Evolutionary conservation across 441 rosid species (phyloP).

Genomic region (Geranium incanum): DNA sequence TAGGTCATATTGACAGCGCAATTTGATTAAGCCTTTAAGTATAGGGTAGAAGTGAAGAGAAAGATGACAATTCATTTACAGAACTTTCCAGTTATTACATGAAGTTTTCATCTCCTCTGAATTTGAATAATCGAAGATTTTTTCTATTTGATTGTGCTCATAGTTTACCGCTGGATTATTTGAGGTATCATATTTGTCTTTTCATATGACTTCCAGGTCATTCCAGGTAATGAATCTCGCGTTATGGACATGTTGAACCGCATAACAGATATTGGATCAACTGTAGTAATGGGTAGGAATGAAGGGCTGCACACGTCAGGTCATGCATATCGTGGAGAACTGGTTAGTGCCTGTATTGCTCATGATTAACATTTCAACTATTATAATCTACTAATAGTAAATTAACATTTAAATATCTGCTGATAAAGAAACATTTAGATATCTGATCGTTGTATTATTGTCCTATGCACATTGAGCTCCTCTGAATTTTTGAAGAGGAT

Average conservation of each 20-base stretch:
- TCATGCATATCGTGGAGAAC: constrained; percentile 92
- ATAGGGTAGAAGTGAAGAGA: neutral
- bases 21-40: neutral
- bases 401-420: neutral
- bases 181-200: constrained; percentile 12
- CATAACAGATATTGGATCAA: constrained; percentile 81
- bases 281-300: constrained; percentile 75
- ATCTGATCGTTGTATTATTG: neutral
- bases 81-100: neutral
- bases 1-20: neutral
- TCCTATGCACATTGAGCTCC: neutral
- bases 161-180: neutral
- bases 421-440: neutral
- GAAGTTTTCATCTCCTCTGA: neutral
- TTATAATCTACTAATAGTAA: neutral
- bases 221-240: constrained; percentile 93
- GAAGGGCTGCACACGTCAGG: constrained; percentile 91
- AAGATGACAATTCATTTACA: neutral
- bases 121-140: neutral
- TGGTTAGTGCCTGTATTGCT: constrained; percentile 35
- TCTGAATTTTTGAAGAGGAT: neutral
- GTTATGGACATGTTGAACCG: constrained; percentile 98
- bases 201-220: constrained; percentile 48
- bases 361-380: neutral
- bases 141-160: neutral